Base-by-base conservation (phyloP, 2,329 filamentous ascomycete genomes). In the Penicillium oxalicum region DNA sequence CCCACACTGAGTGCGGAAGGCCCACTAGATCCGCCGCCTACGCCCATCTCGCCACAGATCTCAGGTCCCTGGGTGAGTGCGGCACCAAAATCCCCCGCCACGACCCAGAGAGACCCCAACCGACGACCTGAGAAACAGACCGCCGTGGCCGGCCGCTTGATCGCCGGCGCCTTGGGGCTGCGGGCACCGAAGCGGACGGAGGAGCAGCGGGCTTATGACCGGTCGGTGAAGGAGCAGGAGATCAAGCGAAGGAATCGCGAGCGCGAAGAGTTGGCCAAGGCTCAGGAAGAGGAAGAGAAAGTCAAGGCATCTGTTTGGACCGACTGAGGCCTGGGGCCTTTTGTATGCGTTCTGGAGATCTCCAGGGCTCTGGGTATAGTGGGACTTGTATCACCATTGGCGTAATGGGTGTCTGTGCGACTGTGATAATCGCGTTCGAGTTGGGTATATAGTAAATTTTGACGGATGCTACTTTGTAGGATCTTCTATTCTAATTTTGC, bases 271-370 rank as follows among this genome's bases (percentile, higher is more conserved):
- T 81, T 83, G 68, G 79, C 73, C 55, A 77, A 74, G 60, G 78
- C 79, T 55, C 81, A 81, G 61, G 80, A 85, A 61, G 81, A 82
- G 32, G 75, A 74, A 40, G 86, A 91, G 65, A 81, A 77, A 68
- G 84, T 86, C n/a, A 94, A 86, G 76, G 79, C 79, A 52, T 84
- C 87, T n/a, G 77, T 95, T 26, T 97, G 93, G 93, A 84, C 93
- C 50, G 87, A 75, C 57, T 82, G 55, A 24, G 9, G 7, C 5
- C 24, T 33, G 60, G 4, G 29, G 8, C 8, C 7, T 13, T 39
- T 34, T n/a, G 7, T 40, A 40, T 41, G 7, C 9, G 18, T 9
- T 3, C 39, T 40, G 12, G 11, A 33, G 1, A 34, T 26, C 37
- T 34, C 24, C 12, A 18, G 18, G 32, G n/a, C 13, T 45, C 4